phyloP scores from a whole-genome alignment of 257 asterid genomes.

The Linaria vulgaris region DNA sequence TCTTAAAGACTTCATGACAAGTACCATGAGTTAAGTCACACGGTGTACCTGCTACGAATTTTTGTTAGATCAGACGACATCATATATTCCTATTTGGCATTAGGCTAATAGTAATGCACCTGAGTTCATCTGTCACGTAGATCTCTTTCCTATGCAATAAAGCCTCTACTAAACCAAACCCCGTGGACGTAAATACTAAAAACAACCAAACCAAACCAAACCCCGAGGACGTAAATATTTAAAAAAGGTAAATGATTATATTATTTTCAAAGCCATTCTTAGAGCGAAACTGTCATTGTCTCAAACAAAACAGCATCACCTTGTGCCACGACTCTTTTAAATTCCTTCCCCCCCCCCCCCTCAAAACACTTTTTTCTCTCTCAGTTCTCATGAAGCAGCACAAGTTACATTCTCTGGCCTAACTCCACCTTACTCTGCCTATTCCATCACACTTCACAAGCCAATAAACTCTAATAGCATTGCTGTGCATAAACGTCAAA shows the following conservation, averaged over 20 bases:
- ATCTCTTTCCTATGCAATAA: not conserved
- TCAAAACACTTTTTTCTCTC: not conserved
- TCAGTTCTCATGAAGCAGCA: not conserved
- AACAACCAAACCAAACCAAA: not conserved
- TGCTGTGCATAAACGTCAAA: not conserved
- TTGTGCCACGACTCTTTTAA: not conserved
- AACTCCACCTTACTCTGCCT: not conserved
- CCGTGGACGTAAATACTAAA: not conserved
- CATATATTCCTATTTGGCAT: not conserved
- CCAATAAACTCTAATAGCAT: not conserved
- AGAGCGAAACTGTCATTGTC: not conserved
- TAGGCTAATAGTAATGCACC: conserved; percentile 5
- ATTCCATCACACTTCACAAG: not conserved
- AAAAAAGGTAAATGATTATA: not conserved
- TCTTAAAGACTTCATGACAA: not conserved
- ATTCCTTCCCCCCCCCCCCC: not conserved
- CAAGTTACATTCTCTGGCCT: not conserved
- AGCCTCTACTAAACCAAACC: conserved; percentile 2
- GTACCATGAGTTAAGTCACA: not conserved
- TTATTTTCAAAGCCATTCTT: not conserved
- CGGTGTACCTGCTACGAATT: conserved; percentile 4
- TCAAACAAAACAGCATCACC: too few species aligned
- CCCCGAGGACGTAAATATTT: not conserved
- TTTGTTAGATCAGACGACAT: conserved; percentile 10
- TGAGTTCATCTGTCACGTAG: not conserved